Percentiles rank a stretch among this genome's conserved stretches.
These are phyloP conservation scores for Golubevia pallescens DNA, from an alignment of 1,284 basidiomycete species.

Conservation along the genomic window DNA sequence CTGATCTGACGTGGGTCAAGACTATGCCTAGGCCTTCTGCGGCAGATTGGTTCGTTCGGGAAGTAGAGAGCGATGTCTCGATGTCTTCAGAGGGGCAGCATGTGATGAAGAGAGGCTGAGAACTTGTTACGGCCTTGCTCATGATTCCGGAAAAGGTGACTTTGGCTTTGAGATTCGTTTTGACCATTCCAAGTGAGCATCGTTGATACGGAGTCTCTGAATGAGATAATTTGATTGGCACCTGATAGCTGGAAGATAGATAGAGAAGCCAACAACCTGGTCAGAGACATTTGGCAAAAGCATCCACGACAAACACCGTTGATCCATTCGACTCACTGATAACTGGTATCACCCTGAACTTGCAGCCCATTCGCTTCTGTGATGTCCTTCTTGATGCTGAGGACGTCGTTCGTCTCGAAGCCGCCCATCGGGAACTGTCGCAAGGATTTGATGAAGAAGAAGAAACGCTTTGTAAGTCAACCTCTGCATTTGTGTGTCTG, in stretches of 20 bases:
- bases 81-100: neutral
- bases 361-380: neutral
- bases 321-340: neutral
- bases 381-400: neutral
- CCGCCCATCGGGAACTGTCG: neutral
- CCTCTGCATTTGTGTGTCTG: neutral
- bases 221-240: neutral
- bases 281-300: neutral
- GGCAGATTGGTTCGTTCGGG: neutral
- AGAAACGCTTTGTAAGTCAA: neutral
- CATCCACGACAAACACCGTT: neutral
- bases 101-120: neutral
- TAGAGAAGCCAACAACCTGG: no score
- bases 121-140: no score
- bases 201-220: no score
- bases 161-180: no score
- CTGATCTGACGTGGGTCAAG: neutral
- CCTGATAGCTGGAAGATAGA: neutral
- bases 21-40: neutral
- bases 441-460: neutral
- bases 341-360: neutral
- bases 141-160: no score
- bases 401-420: neutral
- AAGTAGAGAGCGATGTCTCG: neutral
- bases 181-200: no score